These are phyloP conservation scores for Patellaria atrata DNA, from an alignment of 495 filamentous ascomycete genomes.

Conservation along the genomic window DNA sequence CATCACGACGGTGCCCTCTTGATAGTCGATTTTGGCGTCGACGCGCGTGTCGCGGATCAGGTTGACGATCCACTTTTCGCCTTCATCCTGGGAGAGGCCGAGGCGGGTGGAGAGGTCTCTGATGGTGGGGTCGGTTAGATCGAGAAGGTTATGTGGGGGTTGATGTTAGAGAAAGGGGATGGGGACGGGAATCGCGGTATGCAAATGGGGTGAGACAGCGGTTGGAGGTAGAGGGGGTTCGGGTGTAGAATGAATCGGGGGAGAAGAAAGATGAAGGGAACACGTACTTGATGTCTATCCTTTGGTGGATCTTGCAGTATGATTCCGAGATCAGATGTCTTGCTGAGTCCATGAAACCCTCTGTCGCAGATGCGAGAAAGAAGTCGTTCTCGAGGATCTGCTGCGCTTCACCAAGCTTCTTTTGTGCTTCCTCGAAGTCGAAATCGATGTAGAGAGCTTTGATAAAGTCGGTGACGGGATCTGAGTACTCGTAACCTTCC, in stretches of 20 bases:
- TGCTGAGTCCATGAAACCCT: conserved; percentile 86
- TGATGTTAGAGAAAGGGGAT: too few relatives aligned
- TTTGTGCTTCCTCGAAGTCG: conserved; percentile 96
- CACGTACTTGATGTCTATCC: conserved; percentile 83
- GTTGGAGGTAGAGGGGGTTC: neutral
- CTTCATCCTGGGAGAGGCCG: conserved; percentile 80
- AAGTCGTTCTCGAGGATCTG: conserved; percentile 86
- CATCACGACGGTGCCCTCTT: conserved; percentile 97
- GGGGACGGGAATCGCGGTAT: neutral
- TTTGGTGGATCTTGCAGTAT: conserved; percentile 99
- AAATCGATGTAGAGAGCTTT: conserved; percentile 95
- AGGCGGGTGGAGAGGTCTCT: conserved; percentile 80
- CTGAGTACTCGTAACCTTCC: conserved; percentile 92
- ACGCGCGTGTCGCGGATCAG: conserved; percentile 93
- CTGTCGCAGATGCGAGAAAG: conserved; percentile 76
- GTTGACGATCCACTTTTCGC: conserved; percentile 99
- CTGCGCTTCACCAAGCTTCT: conserved; percentile 78
- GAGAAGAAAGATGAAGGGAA: neutral
- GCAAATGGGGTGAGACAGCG: neutral
- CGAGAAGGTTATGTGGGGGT: too few relatives aligned
- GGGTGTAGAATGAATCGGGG: neutral
- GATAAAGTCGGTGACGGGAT: conserved; percentile 90
- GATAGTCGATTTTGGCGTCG: conserved; percentile 97
- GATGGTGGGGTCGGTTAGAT: conserved; percentile 22
- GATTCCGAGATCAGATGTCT: conserved; percentile 92